Evolutionary conservation across 2,329 filamentous ascomycete species (phyloP).

Genomic region (Pyricularia pennisetigena): DNA sequence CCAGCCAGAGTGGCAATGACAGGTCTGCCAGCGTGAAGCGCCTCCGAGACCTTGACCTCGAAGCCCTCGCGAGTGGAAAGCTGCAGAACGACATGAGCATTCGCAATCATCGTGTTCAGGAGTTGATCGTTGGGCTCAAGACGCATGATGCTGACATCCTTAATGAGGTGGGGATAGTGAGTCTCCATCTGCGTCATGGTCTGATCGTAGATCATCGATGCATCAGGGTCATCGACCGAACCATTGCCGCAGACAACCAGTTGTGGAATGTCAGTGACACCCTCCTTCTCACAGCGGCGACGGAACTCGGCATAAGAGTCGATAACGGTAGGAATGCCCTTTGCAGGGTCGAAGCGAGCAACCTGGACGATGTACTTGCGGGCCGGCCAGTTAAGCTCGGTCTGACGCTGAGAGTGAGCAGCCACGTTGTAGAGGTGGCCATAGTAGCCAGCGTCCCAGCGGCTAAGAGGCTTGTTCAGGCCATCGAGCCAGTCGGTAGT

Average conservation of each 20-base stretch:
- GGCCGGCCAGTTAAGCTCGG: constrained; percentile 45
- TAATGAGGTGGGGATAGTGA: constrained; percentile 49
- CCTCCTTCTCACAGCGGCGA: constrained; percentile 43
- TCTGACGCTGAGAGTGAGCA: constrained; percentile 49
- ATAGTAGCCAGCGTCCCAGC: constrained; percentile 65
- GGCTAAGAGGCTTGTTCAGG: constrained; percentile 63
- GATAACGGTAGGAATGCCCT: constrained; percentile 71
- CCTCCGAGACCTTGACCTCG: constrained; percentile 80
- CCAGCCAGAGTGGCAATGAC: constrained; percentile 67
- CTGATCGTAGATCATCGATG: constrained; percentile 59
- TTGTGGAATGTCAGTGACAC: constrained; percentile 49
- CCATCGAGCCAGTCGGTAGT: constrained; percentile 81
- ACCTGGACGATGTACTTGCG: constrained; percentile 72
- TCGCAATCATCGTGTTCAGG: constrained; percentile 65
- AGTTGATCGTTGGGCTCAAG: constrained; percentile 71
- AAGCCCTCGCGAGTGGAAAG: constrained; percentile 76
- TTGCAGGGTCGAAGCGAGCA: constrained; percentile 74
- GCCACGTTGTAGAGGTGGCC: constrained; percentile 60
- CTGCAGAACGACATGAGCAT: constrained; percentile 65
- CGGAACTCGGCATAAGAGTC: constrained; percentile 67
- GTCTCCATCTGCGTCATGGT: constrained; percentile 58
- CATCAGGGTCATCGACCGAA: constrained; percentile 74
- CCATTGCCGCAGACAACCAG: constrained; percentile 71
- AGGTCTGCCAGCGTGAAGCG: constrained; percentile 68
- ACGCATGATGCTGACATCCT: constrained; percentile 65